phyloP scores from a whole-genome alignment of 352 stramenopile genomes.

The Elongisporangium senticosum region DNA sequence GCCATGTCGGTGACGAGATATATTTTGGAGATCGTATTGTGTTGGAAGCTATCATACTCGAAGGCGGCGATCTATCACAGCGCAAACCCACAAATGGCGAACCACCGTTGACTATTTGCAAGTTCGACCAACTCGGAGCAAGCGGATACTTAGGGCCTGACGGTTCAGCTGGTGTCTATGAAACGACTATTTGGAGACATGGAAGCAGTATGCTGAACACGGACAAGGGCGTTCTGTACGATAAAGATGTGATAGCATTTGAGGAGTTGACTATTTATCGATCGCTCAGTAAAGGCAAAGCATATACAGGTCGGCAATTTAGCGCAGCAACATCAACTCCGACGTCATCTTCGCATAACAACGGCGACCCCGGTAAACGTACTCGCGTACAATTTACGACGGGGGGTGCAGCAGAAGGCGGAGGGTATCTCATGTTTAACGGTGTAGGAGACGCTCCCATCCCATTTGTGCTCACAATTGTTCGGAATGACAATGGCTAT shows the following conservation, averaged over 20 bases:
- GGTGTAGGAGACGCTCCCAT: conserved; percentile 78
- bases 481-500: conserved; percentile 21
- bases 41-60: conserved; percentile 42
- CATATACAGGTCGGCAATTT: background rate
- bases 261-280: conserved; percentile 82
- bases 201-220: conserved; percentile 81
- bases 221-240: conserved; percentile 66
- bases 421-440: conserved; percentile 86
- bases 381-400: background rate
- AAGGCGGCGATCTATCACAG: conserved; percentile 7
- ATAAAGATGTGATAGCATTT: conserved; percentile 72
- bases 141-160: conserved; percentile 79
- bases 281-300: conserved; percentile 59
- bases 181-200: conserved; percentile 84
- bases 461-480: conserved; percentile 67
- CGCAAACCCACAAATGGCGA: conserved; percentile 1
- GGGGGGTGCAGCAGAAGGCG: conserved; percentile 32
- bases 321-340: conserved; percentile 3
- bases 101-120: conserved; percentile 36
- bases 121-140: conserved; percentile 77
- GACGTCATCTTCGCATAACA: conserved; percentile 11
- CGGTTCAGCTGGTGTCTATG: conserved; percentile 59
- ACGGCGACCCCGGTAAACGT: background rate
- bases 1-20: conserved; percentile 54
- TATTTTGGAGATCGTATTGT: conserved; percentile 78